These are phyloP conservation scores for Cucumis hystrix DNA, from an alignment of 306 rosid genomes.

Conservation along the genomic window DNA sequence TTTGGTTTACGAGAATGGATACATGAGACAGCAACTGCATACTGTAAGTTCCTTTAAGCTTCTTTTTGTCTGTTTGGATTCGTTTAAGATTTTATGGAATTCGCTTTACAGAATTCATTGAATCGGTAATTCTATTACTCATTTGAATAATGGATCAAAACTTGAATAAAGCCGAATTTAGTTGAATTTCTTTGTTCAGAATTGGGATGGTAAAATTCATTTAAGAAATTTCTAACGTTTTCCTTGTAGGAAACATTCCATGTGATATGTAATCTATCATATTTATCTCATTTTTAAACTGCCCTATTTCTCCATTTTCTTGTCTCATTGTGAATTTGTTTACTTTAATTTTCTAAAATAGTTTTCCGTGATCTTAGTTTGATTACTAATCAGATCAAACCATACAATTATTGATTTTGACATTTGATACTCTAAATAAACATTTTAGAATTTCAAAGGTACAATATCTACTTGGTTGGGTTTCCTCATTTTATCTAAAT, in stretches of 20 bases:
- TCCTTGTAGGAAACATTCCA: neutral
- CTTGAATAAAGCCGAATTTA: neutral
- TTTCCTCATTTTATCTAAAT: too few species aligned
- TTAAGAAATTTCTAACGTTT: neutral
- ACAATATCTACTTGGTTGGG: neutral
- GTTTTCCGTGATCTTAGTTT: neutral
- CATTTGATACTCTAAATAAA: neutral
- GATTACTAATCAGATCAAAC: neutral
- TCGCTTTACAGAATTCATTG: neutral
- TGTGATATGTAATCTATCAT: neutral
- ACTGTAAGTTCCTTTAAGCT: constrained; percentile 31
- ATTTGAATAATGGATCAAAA: neutral
- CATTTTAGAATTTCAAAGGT: neutral
- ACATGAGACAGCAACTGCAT: constrained; percentile 58
- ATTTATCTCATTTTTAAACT: neutral
- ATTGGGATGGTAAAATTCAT: neutral
- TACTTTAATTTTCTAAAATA: neutral
- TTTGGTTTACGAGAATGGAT: constrained; percentile 80
- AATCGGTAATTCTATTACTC: neutral
- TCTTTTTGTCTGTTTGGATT: neutral
- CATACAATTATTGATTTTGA: neutral
- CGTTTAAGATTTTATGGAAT: neutral
- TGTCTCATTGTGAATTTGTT: neutral
- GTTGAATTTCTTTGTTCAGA: neutral
- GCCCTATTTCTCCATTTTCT: neutral